These are phyloP conservation scores for Miscanthus sacchariflorus DNA, from an alignment of 202 grass and related monocot genomes.

Conservation along the genomic window DNA sequence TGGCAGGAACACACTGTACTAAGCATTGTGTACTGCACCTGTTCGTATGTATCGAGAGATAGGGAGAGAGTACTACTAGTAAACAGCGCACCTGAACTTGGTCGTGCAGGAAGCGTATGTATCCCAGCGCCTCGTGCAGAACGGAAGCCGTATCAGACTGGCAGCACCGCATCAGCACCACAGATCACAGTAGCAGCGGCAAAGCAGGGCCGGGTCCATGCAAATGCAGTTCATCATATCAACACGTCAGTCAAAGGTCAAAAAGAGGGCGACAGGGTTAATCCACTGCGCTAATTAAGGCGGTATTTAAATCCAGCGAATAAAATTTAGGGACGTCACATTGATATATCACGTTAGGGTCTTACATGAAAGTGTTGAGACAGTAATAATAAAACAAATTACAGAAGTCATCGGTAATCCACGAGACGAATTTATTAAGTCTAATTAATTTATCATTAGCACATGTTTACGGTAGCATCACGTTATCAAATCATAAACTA, in stretches of 20 bases:
- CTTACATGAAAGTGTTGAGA: too few species aligned
- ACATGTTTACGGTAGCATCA: too few species aligned
- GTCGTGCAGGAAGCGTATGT: constrained; percentile 98
- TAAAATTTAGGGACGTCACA: too few species aligned
- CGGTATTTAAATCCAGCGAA: too few species aligned
- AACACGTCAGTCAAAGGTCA: constrained; percentile 57
- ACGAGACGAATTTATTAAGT: too few species aligned
- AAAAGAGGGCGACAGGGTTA: constrained; percentile 2
- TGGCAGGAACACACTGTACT: not conserved
- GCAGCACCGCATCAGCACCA: not conserved
- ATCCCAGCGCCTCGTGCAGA: constrained; percentile 94
- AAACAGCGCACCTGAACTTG: constrained; percentile 76
- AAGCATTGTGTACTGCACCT: constrained; percentile 2
- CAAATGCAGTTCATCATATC: constrained; percentile 26
- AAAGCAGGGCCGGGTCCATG: constrained; percentile 25
- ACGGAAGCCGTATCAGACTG: constrained; percentile 97
- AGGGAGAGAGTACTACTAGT: not conserved
- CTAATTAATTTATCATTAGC: too few species aligned
- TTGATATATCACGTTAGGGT: too few species aligned
- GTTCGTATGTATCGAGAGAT: not conserved
- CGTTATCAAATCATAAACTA: too few species aligned
- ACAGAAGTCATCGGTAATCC: too few species aligned
- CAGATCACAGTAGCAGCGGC: not conserved
- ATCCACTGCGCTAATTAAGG: not conserved
- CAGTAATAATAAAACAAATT: too few species aligned